Base-by-base conservation (phyloP, 129 eudicot genomes). In the Rutidosis leptorrhynchoides region DNA sequence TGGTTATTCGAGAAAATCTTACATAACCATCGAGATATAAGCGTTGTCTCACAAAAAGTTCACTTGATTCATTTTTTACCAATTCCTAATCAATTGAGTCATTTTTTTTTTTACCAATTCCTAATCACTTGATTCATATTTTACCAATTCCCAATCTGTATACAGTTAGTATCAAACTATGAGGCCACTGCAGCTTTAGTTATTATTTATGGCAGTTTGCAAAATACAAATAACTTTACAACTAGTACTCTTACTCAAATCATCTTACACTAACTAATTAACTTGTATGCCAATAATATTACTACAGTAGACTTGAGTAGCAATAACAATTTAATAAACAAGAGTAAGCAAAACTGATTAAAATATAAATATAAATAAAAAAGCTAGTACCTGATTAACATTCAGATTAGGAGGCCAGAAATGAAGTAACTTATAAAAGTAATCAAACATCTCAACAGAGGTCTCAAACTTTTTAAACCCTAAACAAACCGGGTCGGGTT, bases 391-490 rank as follows among this genome's bases (percentile, higher is more conserved):
- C 97, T 88, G 85, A 35, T 92, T 92, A 59, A 85, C 63, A 76
- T 78, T 77, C 49, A 88, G 22, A 76, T 92, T 85, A 0, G 89
- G 75, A n/a, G 96, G 54, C 98, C 98, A 92, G 33, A 60, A 40
- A 70, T 85, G 98, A 43, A 92, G 90, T 24, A 88, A 64, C 80
- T 82, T 85, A 68, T 30, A 83, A 30, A 88, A 92, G 78, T 88
- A 92, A 83, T 92, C 98, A 64, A 83, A 92, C 77, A 92, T 83
- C 75, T 85, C 84, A 21, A 83, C 83, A 14, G 96, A 81, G 0
- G 90, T 72, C 3, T 58, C 79, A 57, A 92, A 92, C 15, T 54
- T 82, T 80, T 85, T 88, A 28, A 75, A 84, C 2, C 96, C 98
- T 55, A 88, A 42, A 27, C 7, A 51, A 35, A 81, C 90, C 27